phyloP scores from a whole-genome alignment of 2,329 filamentous ascomycete species.

The Arthrinium puccinioides region DNA sequence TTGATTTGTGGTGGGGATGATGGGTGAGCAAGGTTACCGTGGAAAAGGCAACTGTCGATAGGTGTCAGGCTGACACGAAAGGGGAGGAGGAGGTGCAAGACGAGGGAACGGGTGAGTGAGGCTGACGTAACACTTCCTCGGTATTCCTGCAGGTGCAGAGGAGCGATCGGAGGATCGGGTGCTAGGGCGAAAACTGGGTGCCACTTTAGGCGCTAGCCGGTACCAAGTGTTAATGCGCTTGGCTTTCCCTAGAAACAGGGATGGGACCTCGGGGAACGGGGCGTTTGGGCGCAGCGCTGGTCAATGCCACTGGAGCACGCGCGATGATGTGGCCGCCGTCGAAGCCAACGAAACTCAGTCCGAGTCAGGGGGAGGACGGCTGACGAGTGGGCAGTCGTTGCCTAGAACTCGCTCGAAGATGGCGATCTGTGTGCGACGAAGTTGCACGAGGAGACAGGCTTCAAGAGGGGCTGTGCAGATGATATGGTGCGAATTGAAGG shows the following conservation, averaged over 20 bases:
- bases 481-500: too few relatives aligned
- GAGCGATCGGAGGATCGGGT: conserved; percentile 8
- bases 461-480: too few relatives aligned
- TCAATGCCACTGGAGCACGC: too few relatives aligned
- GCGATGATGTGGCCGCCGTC: conserved; percentile 25
- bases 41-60: conserved; percentile 2
- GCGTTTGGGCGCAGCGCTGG: too few relatives aligned
- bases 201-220: conserved; percentile 4
- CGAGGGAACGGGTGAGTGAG: conserved; percentile 15
- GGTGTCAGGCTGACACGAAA: conserved; percentile 9
- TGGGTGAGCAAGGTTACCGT: conserved; percentile 1
- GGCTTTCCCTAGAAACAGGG: too few relatives aligned
- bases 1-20: not conserved
- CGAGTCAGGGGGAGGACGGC: conserved; percentile 19
- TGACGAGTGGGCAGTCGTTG: conserved; percentile 1
- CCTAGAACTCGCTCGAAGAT: conserved; percentile 6
- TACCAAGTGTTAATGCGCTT: too few relatives aligned
- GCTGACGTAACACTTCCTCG: conserved; percentile 22
- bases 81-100: conserved; percentile 16
- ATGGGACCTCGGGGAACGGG: not conserved
- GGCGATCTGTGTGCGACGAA: too few relatives aligned
- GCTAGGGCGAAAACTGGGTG: not conserved
- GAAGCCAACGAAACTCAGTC: conserved; percentile 25
- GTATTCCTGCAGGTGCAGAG: conserved; percentile 9
- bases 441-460: too few relatives aligned